Percentiles rank a stretch among this genome's conserved stretches.
phyloP scores from a whole-genome alignment of 495 filamentous ascomycete species.

The Talaromyces stipitatus region DNA sequence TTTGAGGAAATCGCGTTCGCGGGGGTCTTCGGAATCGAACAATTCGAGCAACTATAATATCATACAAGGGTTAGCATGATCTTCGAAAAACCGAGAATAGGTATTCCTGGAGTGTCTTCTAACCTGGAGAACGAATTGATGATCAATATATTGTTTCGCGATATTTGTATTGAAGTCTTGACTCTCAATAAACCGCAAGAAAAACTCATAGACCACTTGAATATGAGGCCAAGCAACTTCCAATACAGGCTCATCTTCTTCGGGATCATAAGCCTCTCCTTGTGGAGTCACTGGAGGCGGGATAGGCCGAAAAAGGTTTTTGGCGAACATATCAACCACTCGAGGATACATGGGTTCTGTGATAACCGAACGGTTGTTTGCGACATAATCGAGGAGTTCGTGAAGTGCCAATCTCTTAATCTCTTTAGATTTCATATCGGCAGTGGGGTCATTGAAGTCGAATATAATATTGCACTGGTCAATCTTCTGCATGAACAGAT shows the following conservation, averaged over 20 bases:
- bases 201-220: constrained; percentile 99
- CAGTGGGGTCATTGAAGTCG: constrained; percentile 97
- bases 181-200: constrained; percentile 96
- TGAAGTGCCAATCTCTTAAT: constrained; percentile 97
- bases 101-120: too few species aligned
- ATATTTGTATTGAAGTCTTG: constrained; percentile 99
- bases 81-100: neutral
- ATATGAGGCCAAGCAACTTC: constrained; percentile 99
- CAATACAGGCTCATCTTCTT: constrained; percentile 96
- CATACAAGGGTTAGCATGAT: constrained; percentile 7
- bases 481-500: constrained; percentile 99
- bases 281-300: constrained; percentile 95
- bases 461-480: constrained; percentile 99
- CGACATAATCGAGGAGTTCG: constrained; percentile 95
- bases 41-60: constrained; percentile 71
- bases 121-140: constrained; percentile 93
- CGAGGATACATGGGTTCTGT: constrained; percentile 98
- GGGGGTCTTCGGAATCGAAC: constrained; percentile 96
- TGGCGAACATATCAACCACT: constrained; percentile 98
- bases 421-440: constrained; percentile 99
- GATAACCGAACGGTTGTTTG: constrained; percentile 96
- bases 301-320: constrained; percentile 96
- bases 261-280: constrained; percentile 96
- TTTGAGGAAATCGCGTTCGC: constrained; percentile 96
- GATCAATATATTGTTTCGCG: constrained; percentile 97